Evolutionary conservation across 2,329 filamentous ascomycete genomes (phyloP).

Genomic region (Penicillium hordei): DNA sequence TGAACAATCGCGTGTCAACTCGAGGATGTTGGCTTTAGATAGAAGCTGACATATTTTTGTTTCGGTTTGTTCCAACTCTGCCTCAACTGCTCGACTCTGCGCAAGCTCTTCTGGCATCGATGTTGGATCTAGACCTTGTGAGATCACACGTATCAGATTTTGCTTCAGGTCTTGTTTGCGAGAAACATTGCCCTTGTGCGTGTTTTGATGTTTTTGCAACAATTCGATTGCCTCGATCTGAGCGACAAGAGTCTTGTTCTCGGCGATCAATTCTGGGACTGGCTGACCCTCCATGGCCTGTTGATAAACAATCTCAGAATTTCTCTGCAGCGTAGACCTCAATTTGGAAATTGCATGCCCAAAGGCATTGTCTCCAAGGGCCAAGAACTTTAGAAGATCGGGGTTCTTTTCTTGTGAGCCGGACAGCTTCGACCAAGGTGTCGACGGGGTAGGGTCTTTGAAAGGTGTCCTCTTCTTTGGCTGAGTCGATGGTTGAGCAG

Average conservation of each 20-base stretch:
- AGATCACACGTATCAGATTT: slow-evolving; percentile 37
- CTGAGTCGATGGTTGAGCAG: slow-evolving; percentile 18
- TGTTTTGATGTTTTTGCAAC: slow-evolving; percentile 30
- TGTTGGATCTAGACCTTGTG: slow-evolving; percentile 35
- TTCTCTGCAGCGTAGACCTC: slow-evolving; percentile 32
- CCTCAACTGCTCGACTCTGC: slow-evolving; percentile 34
- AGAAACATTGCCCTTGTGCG: slow-evolving; percentile 29
- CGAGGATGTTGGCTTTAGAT: slow-evolving; percentile 30
- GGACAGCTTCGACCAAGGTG: slow-evolving; percentile 15
- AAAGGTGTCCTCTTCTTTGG: not conserved
- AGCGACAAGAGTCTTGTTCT: slow-evolving; percentile 37
- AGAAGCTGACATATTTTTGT: slow-evolving; percentile 36
- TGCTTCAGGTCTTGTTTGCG: slow-evolving; percentile 38
- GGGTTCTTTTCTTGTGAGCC: slow-evolving; percentile 26
- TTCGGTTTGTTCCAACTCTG: slow-evolving; percentile 38
- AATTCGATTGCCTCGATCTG: slow-evolving; percentile 41
- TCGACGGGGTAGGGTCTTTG: slow-evolving; percentile 17
- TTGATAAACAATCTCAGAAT: slow-evolving; percentile 41
- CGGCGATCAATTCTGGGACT: slow-evolving; percentile 34
- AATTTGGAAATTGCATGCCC: slow-evolving; percentile 31
- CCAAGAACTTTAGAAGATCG: slow-evolving; percentile 34
- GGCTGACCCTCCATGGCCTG: slow-evolving; percentile 38
- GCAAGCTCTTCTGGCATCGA: slow-evolving; percentile 35
- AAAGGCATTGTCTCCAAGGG: slow-evolving; percentile 29
- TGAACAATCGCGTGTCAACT: slow-evolving; percentile 9